Evolutionary conservation across 2,329 filamentous ascomycete genomes (phyloP).

Genomic region (Colletotrichum neosansevieriae): DNA sequence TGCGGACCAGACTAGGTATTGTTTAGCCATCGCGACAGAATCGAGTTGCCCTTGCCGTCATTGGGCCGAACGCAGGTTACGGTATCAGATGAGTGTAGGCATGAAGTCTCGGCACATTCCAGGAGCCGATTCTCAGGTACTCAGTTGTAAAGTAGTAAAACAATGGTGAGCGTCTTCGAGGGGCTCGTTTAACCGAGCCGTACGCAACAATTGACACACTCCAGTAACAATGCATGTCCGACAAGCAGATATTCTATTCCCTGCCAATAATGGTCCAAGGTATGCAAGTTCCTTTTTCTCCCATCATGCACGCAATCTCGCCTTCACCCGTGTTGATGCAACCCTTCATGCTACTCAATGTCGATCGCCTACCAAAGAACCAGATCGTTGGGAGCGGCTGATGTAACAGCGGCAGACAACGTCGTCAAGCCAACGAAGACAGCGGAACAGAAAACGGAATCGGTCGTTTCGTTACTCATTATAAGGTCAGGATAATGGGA

Average conservation of each 20-base stretch:
- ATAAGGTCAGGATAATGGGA: slow-evolving; percentile 14
- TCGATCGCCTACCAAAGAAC: slow-evolving; percentile 7
- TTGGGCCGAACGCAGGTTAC: too few relatives aligned
- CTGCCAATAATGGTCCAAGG: background rate
- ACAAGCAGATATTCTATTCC: slow-evolving; percentile 8
- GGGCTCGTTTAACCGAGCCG: too few relatives aligned
- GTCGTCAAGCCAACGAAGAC: background rate
- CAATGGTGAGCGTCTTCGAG: too few relatives aligned
- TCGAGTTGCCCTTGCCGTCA: too few relatives aligned
- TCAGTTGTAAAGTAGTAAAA: too few relatives aligned
- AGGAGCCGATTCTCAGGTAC: too few relatives aligned
- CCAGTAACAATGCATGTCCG: background rate
- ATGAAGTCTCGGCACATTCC: too few relatives aligned
- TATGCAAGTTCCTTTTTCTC: background rate
- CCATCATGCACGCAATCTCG: background rate
- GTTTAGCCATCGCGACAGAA: too few relatives aligned
- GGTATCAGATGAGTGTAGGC: too few relatives aligned
- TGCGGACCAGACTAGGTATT: too few relatives aligned
- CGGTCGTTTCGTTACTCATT: slow-evolving; percentile 23
- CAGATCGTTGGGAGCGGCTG: background rate
- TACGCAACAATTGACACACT: background rate
- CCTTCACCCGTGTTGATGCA: background rate
- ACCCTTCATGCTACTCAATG: background rate
- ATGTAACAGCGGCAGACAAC: background rate
- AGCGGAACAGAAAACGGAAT: background rate